Conservation (phyloP, 768 basidiomycete species). For the Boletales sp. region DNA sequence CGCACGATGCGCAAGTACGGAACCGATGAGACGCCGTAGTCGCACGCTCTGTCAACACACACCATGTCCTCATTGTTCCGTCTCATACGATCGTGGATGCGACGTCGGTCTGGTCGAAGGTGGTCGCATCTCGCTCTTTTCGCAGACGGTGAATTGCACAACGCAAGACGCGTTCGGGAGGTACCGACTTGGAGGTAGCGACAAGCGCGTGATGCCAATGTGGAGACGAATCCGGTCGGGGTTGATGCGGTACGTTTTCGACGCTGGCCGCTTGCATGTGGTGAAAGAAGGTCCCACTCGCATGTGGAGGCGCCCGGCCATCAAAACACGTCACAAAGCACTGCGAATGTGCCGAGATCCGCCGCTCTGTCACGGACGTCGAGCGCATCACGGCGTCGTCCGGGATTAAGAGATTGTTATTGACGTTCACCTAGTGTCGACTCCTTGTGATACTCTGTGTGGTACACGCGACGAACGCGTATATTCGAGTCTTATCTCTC, state of each 20-base stretch:
- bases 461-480: slow-evolving; percentile 86
- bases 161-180: slow-evolving; percentile 43
- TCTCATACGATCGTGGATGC: slow-evolving; percentile 46
- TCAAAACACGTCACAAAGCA: slow-evolving; percentile 57
- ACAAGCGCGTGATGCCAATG: slow-evolving; percentile 45
- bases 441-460: slow-evolving; percentile 69
- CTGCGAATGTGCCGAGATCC: slow-evolving; percentile 41
- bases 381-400: slow-evolving; percentile 1
- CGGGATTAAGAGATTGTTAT: not conserved
- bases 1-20: slow-evolving; percentile 37
- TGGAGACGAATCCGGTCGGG: slow-evolving; percentile 46
- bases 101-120: slow-evolving; percentile 62
- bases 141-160: slow-evolving; percentile 40
- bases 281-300: too few species aligned
- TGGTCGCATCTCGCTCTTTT: slow-evolving; percentile 50
- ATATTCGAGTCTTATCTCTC: slow-evolving; percentile 68
- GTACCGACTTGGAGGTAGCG: slow-evolving; percentile 53
- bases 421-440: slow-evolving; percentile 28
- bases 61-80: slow-evolving; percentile 46
- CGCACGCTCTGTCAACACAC: slow-evolving; percentile 54
- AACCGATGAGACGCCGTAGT: slow-evolving; percentile 50
- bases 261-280: too few species aligned
- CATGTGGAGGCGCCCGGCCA: slow-evolving; percentile 42
- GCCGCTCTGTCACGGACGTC: slow-evolving; percentile 35
- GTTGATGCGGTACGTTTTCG: slow-evolving; percentile 41